Evolutionary conservation across 2,329 filamentous ascomycete species (phyloP).

Genomic region (Penicillium corylophilum): DNA sequence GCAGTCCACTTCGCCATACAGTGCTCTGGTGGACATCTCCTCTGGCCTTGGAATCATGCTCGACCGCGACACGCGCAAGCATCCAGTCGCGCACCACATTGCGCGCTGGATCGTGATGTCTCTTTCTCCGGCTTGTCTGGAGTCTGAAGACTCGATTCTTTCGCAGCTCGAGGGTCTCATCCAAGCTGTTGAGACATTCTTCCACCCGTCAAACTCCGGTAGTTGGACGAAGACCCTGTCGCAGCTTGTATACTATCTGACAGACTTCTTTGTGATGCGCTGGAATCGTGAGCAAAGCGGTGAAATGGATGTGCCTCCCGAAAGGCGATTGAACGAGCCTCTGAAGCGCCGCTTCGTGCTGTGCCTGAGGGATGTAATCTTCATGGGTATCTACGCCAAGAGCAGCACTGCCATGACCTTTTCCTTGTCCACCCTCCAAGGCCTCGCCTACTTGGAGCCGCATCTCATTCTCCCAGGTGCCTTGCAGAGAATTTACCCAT

Average conservation of each 20-base stretch:
- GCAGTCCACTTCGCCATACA: slow-evolving; percentile 91
- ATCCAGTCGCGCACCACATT: slow-evolving; percentile 87
- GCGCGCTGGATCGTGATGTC: slow-evolving; percentile 93
- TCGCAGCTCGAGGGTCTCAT: slow-evolving; percentile 86
- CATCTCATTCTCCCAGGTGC: slow-evolving; percentile 89
- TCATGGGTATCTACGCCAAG: slow-evolving; percentile 98
- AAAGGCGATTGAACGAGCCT: slow-evolving; percentile 74
- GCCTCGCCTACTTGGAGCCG: slow-evolving; percentile 85
- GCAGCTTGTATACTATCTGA: slow-evolving; percentile 86
- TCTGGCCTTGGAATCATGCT: slow-evolving; percentile 82
- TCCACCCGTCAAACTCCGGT: slow-evolving; percentile 95
- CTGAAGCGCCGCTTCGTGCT: slow-evolving; percentile 87
- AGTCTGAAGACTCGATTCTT: slow-evolving; percentile 75
- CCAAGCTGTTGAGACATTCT: slow-evolving; percentile 96
- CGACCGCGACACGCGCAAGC: slow-evolving; percentile 90
- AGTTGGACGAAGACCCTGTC: slow-evolving; percentile 86
- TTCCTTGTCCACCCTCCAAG: slow-evolving; percentile 85
- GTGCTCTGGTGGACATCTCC: slow-evolving; percentile 72
- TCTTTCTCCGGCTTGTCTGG: slow-evolving; percentile 77
- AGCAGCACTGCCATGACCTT: slow-evolving; percentile 88
- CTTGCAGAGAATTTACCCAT: slow-evolving; percentile 92
- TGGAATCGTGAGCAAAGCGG: slow-evolving; percentile 95
- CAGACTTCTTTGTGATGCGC: slow-evolving; percentile 94
- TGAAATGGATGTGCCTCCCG: slow-evolving; percentile 80
- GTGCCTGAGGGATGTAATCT: slow-evolving; percentile 85